Conservation (phyloP, 2,329 filamentous ascomycete species). For the Ceratocystis diversiconidia region DNA sequence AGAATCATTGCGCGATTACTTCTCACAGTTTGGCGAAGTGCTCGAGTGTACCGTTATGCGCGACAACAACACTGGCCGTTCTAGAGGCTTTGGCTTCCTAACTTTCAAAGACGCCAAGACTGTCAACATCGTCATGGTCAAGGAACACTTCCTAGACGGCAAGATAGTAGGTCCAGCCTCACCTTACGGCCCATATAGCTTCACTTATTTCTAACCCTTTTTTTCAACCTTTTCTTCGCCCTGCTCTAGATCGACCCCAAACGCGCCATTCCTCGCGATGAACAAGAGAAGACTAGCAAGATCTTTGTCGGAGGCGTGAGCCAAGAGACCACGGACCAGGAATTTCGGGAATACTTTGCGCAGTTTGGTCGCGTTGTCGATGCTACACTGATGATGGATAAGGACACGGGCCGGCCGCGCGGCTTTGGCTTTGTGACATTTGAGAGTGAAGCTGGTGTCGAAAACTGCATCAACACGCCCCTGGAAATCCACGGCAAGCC, state of each 20-base stretch:
- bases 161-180: slow-evolving; percentile 64
- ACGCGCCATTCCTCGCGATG: slow-evolving; percentile 88
- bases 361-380: slow-evolving; percentile 94
- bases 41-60: slow-evolving; percentile 99
- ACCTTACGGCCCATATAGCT: too few relatives aligned
- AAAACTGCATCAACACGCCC: slow-evolving; percentile 70
- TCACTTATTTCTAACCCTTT: too few relatives aligned
- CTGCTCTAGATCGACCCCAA: slow-evolving; percentile 78
- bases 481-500: slow-evolving; percentile 90
- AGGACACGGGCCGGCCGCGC: slow-evolving; percentile 90
- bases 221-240: neutral
- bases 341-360: slow-evolving; percentile 93
- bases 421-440: slow-evolving; percentile 98
- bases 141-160: slow-evolving; percentile 93
- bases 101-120: slow-evolving; percentile 97
- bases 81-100: slow-evolving; percentile 89
- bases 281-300: slow-evolving; percentile 96
- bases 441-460: slow-evolving; percentile 87
- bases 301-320: slow-evolving; percentile 97
- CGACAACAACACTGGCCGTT: slow-evolving; percentile 83
- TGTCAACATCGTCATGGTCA: slow-evolving; percentile 98
- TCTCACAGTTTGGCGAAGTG: slow-evolving; percentile 94
- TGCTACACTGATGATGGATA: slow-evolving; percentile 99
- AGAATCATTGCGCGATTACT: slow-evolving; percentile 97
- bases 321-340: slow-evolving; percentile 89